Evolutionary conservation across 1,284 basidiomycete species (phyloP), one percentile per base, ranked within the genome.

Genomic region (Psilocybe mexicana): DNA sequence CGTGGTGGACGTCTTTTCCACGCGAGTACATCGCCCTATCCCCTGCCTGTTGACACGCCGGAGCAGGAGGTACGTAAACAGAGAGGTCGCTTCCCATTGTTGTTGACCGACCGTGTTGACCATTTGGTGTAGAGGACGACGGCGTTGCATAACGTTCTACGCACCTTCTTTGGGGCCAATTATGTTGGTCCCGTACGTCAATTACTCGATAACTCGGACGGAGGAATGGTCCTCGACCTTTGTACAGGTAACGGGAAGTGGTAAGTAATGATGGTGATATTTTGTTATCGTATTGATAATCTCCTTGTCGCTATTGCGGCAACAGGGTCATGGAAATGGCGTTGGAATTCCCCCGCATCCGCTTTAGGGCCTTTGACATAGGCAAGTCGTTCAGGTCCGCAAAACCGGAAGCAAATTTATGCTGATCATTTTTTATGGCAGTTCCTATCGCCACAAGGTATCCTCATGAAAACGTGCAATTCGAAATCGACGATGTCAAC

Each of bases 241-340:
- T 84, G 89, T 58, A 88, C 85, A 14, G 89, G 89, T 11, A 87
- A 79, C 18, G 89, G 89, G 10, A 74, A 70, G 72, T 92, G 89
- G 89, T 89, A 64, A 61, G 79, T 60, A 25, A 42, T 47, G 12
- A 33, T 14, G 28, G 23, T 54, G n/a, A 38, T 36, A 8, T 8
- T 26, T 24, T 51, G 58, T 61, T 66, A 54, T 60, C 66, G 67
- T 59, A 66, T 63, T 63, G 56, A 63, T 56, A 64, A 65, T 55
- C 55, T n/a, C 38, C 14, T 40, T 40, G 38, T 14, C 38, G 38
- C 6, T 54, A 54, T 59, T 59, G 7, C 52, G 59, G 52, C 44
- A 47, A 61, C 68, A 92, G 89, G 90, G 76, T 84, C 4, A 77
- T 86, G 68, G 85, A 90, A 62, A 87, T 92, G 85, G 87, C 86